Conservation (phyloP, 208 protist genomes). For the Trypanosomatidae sp. region DNA sequence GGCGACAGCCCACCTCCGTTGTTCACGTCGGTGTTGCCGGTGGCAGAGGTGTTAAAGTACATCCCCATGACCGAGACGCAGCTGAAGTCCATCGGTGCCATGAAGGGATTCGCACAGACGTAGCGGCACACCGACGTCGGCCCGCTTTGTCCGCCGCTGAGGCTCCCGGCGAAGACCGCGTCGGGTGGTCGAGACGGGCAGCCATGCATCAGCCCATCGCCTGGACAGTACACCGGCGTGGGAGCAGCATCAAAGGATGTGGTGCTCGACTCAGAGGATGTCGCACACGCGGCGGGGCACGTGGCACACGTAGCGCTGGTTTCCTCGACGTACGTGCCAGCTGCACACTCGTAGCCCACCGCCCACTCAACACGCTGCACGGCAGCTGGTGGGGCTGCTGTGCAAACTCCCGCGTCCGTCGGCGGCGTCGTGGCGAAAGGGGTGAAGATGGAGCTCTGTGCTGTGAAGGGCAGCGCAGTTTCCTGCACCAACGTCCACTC, state of each 20-base stretch:
- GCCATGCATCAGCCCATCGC: constrained; percentile 28
- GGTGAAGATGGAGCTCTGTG: no score
- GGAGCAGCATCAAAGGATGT: not conserved
- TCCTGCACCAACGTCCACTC: no score
- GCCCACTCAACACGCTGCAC: no score
- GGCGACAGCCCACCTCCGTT: constrained; percentile 19
- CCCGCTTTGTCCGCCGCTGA: not conserved
- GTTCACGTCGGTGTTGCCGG: constrained; percentile 1
- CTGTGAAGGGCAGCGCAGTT: constrained; percentile 1
- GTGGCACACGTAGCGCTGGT: no score
- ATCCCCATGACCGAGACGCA: constrained; percentile 13
- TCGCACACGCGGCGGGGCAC: no score
- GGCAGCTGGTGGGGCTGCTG: no score
- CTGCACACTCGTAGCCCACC: no score
- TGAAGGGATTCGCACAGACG: constrained; percentile 12
- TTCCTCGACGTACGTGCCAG: no score
- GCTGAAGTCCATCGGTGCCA: constrained; percentile 17
- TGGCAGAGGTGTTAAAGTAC: constrained; percentile 17
- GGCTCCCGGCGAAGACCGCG: constrained; percentile 11
- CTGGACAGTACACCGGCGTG: constrained; percentile 24
- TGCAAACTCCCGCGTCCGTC: no score
- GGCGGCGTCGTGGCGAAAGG: no score
- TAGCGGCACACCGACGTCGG: constrained; percentile 14
- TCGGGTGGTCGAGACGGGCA: constrained; percentile 12
- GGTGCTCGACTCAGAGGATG: not conserved